A percentile compares a stretch with the other conserved stretches of the same genome.
These are phyloP conservation scores for Xanthoconium stramineum DNA, from an alignment of 768 basidiomycete species.

Conservation along the genomic window DNA sequence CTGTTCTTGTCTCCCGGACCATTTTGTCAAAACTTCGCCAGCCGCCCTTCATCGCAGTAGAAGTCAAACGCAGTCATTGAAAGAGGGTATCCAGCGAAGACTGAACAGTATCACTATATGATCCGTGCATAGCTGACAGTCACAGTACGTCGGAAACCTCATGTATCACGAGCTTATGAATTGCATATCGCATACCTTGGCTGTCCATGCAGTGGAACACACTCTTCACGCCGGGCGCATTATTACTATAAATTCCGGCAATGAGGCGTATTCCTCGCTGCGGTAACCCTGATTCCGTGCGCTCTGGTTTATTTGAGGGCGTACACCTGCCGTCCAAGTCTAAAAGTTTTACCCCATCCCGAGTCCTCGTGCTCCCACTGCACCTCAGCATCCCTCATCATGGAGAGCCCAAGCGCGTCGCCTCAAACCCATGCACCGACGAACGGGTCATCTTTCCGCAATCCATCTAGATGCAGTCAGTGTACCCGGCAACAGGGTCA, in stretches of 20 bases:
- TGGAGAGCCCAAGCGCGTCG: not conserved
- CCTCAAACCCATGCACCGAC: not conserved
- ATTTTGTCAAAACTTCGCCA: not conserved
- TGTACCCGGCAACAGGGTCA: slow-evolving; percentile 12
- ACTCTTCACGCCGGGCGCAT: not conserved
- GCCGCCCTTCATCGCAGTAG: not conserved
- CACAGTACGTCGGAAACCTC: not conserved
- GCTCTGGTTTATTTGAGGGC: slow-evolving; percentile 5
- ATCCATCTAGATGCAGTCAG: slow-evolving; percentile 8
- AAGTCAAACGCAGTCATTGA: not conserved
- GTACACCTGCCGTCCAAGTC: not conserved
- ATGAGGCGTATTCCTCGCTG: not conserved
- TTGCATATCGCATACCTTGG: slow-evolving; percentile 2
- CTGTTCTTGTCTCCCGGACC: no score
- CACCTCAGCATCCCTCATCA: not conserved
- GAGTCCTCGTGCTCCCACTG: no score
- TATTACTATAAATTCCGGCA: not conserved
- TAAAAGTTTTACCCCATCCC: no score
- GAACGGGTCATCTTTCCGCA: not conserved
- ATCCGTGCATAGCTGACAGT: no score
- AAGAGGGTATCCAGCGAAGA: not conserved
- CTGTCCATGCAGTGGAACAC: not conserved
- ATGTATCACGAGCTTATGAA: slow-evolving; percentile 6
- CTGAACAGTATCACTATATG: no score
- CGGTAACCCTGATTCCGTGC: not conserved